Evolutionary conservation across 2,329 filamentous ascomycete genomes (phyloP), one percentile per base, ranked within the genome.

Genomic region (Colletotrichum falcatum): DNA sequence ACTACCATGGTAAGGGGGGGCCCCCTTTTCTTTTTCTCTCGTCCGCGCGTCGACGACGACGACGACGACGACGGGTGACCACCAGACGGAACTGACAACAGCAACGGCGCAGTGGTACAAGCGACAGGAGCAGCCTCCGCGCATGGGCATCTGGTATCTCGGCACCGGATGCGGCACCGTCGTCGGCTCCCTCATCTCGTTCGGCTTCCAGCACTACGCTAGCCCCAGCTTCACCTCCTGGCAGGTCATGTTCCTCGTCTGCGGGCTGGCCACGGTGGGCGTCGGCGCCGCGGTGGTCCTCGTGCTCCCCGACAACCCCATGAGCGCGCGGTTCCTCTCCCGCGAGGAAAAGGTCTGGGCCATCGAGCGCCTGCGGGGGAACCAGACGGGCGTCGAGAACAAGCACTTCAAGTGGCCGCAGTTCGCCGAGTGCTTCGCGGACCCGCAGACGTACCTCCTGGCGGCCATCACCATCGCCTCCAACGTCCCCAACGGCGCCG

Each of bases 381-480:
- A 95, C 75, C 89, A 94, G 76, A 93, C 93, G 71, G 93, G 93
- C 0, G 90, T 92, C n/a, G 91, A 90, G 2, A 92, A 89, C 72
- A 89, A 90, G 73, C 86, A 92, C 72, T 92, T 91, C 79, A 92
- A 92, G 72, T 83, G 86, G 81, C 85, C 87, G 28, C 93, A 96
- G 72, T 82, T 92, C 3, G 82, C 87, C 14, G 85, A 89, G 70
- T 78, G 81, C 0, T 74, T 83, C 3, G 67, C 83, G 0, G 86
- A 88, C 62, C 80, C 83, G 14, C 87, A 88, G 76, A 86, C 83
- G 0, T 87, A 88, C 74, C 82, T 92, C 3, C 92, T 89, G 82
- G 81, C 91, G 54, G 83, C 77, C 30, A 88, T 92, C 81, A 81
- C 87, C 0, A 78, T 92, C 48, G 82, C 89, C 20, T 85, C 91